Evolutionary conservation across 2,329 filamentous ascomycete genomes (phyloP), one percentile per base, ranked within the genome.

Genomic region (Calonectria montana): DNA sequence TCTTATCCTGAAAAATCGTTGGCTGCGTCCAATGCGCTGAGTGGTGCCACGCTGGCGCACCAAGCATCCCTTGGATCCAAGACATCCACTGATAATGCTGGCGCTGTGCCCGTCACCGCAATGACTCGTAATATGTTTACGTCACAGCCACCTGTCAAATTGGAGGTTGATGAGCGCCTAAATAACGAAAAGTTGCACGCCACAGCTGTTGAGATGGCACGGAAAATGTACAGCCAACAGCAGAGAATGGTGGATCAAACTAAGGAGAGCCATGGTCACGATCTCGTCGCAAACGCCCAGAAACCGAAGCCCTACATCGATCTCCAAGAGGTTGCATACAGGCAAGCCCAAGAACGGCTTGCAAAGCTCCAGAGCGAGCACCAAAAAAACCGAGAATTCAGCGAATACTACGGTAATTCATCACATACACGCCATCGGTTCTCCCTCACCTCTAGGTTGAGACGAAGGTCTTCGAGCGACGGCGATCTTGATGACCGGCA

Each of bases 131-230:
- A 92, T 73, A 94, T 97, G 91, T 97, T 93, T 80, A 95, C 93
- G 0, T 92, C 94, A 1, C 86, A 91, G 39, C 95, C 95, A 4
- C 92, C 92, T 0, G 90, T 97, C 3, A 88, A 90, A 29, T 85
- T 89, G 2, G 94, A 97, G 79, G 84, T 91, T 0, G 92, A 97
- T 47, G 95, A 98, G 78, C 89, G 92, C 81, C 91, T 90, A 73
- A 91, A 90, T 70, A 90, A 92, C 53, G 93, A 95, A 75, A 91
- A 92, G 5, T 86, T 97, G 3, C 93, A 93, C 74, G 94, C 95
- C 35, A 96, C 95, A 23, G 95, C 96, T 2, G 87, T 98, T 3
- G 94, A 94, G 13, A 97, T 98, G 95, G 95, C 96, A 8, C 94
- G 93, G 83, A 91, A 93, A 76, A 96, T 98, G 91, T 98, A 95